Conservation (phyloP, 352 stramenopile genomes). For the Globisporangium abappressorium region DNA sequence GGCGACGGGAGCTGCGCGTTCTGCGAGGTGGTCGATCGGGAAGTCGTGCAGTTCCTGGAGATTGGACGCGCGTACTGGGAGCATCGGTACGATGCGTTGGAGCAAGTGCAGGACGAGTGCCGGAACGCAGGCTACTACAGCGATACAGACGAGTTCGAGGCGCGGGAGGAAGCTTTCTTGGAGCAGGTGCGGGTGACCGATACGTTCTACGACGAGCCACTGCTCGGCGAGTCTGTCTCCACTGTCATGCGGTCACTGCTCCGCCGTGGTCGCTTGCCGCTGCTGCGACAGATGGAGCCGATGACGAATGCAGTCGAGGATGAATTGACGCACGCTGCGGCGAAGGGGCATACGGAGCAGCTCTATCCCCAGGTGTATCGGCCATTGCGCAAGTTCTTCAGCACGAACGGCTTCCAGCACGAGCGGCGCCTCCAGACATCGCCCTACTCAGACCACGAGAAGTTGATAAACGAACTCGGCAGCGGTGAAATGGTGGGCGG, state of each 20-base stretch:
- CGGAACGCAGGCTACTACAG: neutral
- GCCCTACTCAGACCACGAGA: constrained; percentile 1
- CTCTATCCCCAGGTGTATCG: neutral
- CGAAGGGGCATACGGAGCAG: neutral
- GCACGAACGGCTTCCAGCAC: constrained; percentile 5
- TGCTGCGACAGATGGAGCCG: constrained; percentile 6
- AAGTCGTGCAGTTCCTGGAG: constrained; percentile 1
- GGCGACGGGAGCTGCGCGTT: constrained; percentile 2
- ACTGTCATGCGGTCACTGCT: neutral
- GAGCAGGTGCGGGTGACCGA: neutral
- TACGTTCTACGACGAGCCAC: constrained; percentile 1
- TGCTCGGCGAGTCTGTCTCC: neutral
- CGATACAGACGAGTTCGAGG: constrained; percentile 6
- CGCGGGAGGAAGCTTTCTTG: neutral
- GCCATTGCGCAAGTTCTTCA: constrained; percentile 6
- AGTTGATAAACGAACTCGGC: neutral
- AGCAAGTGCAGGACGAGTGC: neutral
- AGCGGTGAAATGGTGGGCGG: constrained; percentile 4
- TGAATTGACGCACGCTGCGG: neutral
- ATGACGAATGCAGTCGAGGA: constrained; percentile 2
- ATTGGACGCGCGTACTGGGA: constrained; percentile 1
- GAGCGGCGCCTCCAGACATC: constrained; percentile 1
- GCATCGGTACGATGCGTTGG: constrained; percentile 2
- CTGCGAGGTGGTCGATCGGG: neutral
- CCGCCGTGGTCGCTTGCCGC: neutral